Base-by-base conservation (phyloP, 1,139 yeast species). In the Yamadazyma epiphylla region DNA sequence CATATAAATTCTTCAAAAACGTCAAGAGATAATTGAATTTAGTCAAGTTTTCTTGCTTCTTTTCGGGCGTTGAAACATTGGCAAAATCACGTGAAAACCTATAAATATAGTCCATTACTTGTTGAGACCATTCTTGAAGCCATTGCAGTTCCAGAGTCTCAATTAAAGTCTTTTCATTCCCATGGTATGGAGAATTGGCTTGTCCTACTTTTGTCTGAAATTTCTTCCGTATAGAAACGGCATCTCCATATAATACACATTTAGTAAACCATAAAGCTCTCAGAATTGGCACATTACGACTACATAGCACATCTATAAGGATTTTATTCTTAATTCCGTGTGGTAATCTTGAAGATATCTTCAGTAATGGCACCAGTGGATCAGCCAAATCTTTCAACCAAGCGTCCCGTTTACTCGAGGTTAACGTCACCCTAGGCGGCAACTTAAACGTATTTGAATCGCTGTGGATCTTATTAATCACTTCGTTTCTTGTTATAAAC, bases 241-340 rank as follows among this genome's bases (percentile, higher is more conserved):
- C 72, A 49, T 89, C 97, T 36, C 88, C 85, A 11, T 84, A 80
- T 12, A 91, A 77, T 2, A 88, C 86, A 54, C 96, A 85, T 42
- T 86, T 77, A 3, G 91, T 84, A 38, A 89, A 72, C 98, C 98
- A 89, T 4, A 89, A 58, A 0, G 96, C 95, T 36, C 96, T 63
- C 15, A 74, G 54, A 4, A 82, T 62, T 0, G 97, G 96, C 0
- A 89, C 78, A 20, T 60, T 58, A 45, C 80, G 79, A 23, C 62
- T 49, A 39, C 83, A 70, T 42, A 94, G 70, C 35, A 80, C 83
- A 39, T 88, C 96, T 4, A 89, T 55, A 23, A 89, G 62, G 1
- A 73, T 68, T 43, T 79, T 76, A 50, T 86, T 83, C 41, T 89
- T 66, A 15, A 89, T 74, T 0, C 96, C 96, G 52, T 89, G 96